A percentile compares a stretch with the other conserved stretches of the same genome.
phyloP scores from a whole-genome alignment of 78 protist genomes.

The Dictyostelium firmibasis region DNA sequence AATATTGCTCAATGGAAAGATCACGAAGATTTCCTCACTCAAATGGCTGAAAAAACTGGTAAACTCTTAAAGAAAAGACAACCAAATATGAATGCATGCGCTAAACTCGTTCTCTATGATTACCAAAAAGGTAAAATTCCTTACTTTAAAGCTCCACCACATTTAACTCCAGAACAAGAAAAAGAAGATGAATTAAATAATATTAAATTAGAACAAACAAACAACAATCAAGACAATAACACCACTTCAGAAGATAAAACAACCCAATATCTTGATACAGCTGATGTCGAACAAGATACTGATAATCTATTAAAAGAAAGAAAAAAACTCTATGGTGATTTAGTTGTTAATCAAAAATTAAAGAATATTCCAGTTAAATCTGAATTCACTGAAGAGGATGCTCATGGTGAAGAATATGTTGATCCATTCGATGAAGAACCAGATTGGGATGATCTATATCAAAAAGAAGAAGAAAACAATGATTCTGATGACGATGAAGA shows the following conservation, averaged over 20 bases:
- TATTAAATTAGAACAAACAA: background rate
- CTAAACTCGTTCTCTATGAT: conserved; percentile 94
- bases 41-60: conserved; percentile 78
- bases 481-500: conserved; percentile 38
- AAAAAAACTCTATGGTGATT: conserved; percentile 17
- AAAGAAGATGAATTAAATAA: background rate
- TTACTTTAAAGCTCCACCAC: conserved; percentile 92
- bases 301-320: conserved; percentile 25
- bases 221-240: background rate
- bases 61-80: conserved; percentile 89
- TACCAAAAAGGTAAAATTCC: conserved; percentile 97
- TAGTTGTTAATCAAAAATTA: conserved; percentile 55
- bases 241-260: background rate
- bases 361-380: conserved; percentile 50
- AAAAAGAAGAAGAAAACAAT: conserved; percentile 41
- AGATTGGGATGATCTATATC: conserved; percentile 81
- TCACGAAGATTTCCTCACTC: conserved; percentile 90
- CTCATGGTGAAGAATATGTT: conserved; percentile 54
- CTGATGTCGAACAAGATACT: background rate
- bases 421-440: conserved; percentile 78
- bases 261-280: background rate
- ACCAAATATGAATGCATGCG: conserved; percentile 90
- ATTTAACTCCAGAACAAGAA: background rate
- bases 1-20: conserved; percentile 86
- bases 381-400: conserved; percentile 75